Conservation (phyloP, 352 stramenopile genomes). For the Globisporangium perplexum region DNA sequence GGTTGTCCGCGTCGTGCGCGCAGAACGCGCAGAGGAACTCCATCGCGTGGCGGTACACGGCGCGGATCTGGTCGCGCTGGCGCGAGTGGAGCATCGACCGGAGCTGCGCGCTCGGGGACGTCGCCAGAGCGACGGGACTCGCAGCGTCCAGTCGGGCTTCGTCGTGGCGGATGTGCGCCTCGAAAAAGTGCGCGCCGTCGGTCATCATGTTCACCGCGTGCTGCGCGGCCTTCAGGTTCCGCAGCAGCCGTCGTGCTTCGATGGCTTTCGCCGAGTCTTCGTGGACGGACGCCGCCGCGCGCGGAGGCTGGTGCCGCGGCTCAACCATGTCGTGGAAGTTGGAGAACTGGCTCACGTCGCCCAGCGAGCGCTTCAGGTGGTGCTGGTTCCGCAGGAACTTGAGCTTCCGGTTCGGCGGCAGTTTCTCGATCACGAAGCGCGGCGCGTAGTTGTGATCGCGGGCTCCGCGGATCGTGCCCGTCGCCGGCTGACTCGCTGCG, state of each 20-base stretch:
- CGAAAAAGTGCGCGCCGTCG: slow-evolving; percentile 67
- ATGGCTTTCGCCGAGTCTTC: slow-evolving; percentile 18
- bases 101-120: slow-evolving; percentile 20
- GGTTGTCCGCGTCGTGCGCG: slow-evolving; percentile 35
- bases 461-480: background rate
- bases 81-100: slow-evolving; percentile 33
- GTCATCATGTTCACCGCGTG: slow-evolving; percentile 63
- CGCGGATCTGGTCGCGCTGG: slow-evolving; percentile 45
- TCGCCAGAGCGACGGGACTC: background rate
- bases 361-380: slow-evolving; percentile 27
- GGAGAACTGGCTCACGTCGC: slow-evolving; percentile 43
- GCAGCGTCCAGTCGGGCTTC: slow-evolving; percentile 3
- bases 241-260: slow-evolving; percentile 48
- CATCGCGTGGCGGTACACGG: slow-evolving; percentile 50
- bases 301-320: background rate
- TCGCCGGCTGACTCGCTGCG: background rate
- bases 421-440: slow-evolving; percentile 29
- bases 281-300: background rate
- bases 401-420: slow-evolving; percentile 44
- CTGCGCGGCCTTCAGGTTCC: slow-evolving; percentile 49
- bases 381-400: slow-evolving; percentile 26
- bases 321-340: slow-evolving; percentile 29
- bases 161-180: slow-evolving; percentile 32
- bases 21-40: slow-evolving; percentile 58
- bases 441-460: slow-evolving; percentile 14